phyloP scores from a whole-genome alignment of 371 early-diverging fungal genomes.

The Sporodiniella umbellata region DNA sequence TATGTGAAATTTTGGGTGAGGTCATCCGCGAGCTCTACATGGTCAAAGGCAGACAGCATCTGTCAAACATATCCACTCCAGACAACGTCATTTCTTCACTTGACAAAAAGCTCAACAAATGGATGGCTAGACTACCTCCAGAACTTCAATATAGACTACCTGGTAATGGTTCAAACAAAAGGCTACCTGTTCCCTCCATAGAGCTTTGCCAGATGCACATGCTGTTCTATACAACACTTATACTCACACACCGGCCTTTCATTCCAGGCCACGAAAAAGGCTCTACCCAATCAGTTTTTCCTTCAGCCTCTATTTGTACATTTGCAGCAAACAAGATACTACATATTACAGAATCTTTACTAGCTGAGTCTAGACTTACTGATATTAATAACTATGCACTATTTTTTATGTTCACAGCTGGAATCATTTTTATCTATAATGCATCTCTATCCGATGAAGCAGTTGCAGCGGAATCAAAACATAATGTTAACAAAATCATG shows the following conservation, averaged over 20 bases:
- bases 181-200: conserved; percentile 35
- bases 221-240: conserved; percentile 71
- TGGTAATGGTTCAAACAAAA: conserved; percentile 26
- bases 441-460: conserved; percentile 36
- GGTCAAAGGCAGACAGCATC: conserved; percentile 36
- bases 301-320: conserved; percentile 51
- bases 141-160: conserved; percentile 43
- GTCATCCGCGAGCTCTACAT: conserved; percentile 45
- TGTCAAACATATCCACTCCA: conserved; percentile 30
- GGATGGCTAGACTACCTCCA: conserved; percentile 48
- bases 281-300: conserved; percentile 31
- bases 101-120: conserved; percentile 46
- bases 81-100: conserved; percentile 37
- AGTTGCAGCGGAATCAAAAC: conserved; percentile 41
- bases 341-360: conserved; percentile 45
- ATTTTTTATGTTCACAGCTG: conserved; percentile 48
- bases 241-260: conserved; percentile 74
- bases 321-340: conserved; percentile 56
- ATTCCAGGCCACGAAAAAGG: conserved; percentile 36
- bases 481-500: conserved; percentile 46
- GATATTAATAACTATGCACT: conserved; percentile 39
- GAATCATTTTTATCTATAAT: conserved; percentile 44
- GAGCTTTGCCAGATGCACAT: conserved; percentile 58
- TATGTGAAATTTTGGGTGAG: conserved; percentile 40
- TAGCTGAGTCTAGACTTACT: conserved; percentile 27